A percentile compares a stretch with the other conserved stretches of the same genome.
These are phyloP conservation scores for Agaricus sinodeliciosus DNA, from an alignment of 768 basidiomycete species.

Conservation along the genomic window DNA sequence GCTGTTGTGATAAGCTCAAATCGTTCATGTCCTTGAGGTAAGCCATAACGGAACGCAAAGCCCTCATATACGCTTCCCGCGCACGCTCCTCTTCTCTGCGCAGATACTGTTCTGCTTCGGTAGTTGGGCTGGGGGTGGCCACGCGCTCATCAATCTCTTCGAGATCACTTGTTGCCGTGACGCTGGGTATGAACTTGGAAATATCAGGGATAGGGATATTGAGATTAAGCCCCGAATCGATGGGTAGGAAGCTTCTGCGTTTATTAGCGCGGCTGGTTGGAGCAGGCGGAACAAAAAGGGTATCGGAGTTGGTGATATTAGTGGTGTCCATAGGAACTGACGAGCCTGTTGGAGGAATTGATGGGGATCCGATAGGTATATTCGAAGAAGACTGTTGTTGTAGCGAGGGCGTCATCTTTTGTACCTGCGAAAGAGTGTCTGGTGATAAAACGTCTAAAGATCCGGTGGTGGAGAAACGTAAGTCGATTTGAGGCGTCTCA, in stretches of 20 bases:
- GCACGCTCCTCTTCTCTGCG: slow-evolving; percentile 67
- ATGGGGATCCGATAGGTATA: slow-evolving; percentile 20
- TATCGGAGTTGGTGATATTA: slow-evolving; percentile 18
- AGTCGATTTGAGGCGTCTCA: slow-evolving; percentile 55
- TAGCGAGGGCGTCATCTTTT: slow-evolving; percentile 12
- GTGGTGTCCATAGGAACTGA: slow-evolving; percentile 9
- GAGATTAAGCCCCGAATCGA: slow-evolving; percentile 56
- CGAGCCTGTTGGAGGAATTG: slow-evolving; percentile 7
- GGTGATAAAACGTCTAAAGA: slow-evolving; percentile 42
- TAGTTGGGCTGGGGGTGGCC: slow-evolving; percentile 37
- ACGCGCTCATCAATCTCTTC: slow-evolving; percentile 20
- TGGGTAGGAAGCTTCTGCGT: slow-evolving; percentile 84
- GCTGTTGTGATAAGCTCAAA: slow-evolving; percentile 68
- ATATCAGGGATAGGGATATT: slow-evolving; percentile 60
- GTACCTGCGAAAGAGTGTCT: slow-evolving; percentile 17
- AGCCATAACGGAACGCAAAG: slow-evolving; percentile 88
- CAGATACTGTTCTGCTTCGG: slow-evolving; percentile 42
- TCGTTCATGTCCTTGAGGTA: slow-evolving; percentile 97
- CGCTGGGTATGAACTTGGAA: slow-evolving; percentile 49
- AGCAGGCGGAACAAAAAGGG: slow-evolving; percentile 36
- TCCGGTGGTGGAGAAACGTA: slow-evolving; percentile 69
- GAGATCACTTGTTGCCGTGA: slow-evolving; percentile 31
- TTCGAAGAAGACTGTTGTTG: slow-evolving; percentile 21
- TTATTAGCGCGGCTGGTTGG: slow-evolving; percentile 50
- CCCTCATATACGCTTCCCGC: slow-evolving; percentile 68